Conservation (phyloP, 208 protist genomes). For the Trypanosoma mega region DNA sequence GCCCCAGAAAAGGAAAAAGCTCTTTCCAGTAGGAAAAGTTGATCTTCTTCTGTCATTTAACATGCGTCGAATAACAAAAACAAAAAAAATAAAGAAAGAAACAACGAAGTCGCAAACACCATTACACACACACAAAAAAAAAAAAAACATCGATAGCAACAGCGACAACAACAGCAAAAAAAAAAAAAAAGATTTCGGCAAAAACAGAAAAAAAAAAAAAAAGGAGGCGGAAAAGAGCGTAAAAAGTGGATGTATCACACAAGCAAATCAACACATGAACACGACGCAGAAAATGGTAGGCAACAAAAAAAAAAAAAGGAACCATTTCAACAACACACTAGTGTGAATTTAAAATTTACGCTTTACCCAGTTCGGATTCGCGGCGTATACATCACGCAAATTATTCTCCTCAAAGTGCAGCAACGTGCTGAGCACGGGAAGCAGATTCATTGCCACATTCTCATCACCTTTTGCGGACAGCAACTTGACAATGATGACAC, state of each 20-base stretch:
- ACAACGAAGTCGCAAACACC: background rate
- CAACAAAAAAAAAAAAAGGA: too few relatives aligned
- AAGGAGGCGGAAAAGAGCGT: too few relatives aligned
- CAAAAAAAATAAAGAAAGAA: background rate
- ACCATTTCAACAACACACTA: too few relatives aligned
- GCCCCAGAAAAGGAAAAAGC: too few relatives aligned
- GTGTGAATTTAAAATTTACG: conserved; percentile 19
- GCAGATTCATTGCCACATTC: conserved; percentile 46
- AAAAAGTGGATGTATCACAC: too few relatives aligned
- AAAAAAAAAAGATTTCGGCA: too few relatives aligned
- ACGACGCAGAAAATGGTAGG: too few relatives aligned
- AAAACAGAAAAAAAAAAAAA: too few relatives aligned
- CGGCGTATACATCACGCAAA: conserved; percentile 43
- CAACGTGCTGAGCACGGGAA: conserved; percentile 77
- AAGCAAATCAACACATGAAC: too few relatives aligned
- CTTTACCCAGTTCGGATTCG: conserved; percentile 49
- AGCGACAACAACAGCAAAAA: too few relatives aligned
- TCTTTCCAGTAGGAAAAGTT: too few relatives aligned
- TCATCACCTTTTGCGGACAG: conserved; percentile 57
- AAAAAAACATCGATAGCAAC: conserved; percentile 9
- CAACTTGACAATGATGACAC: conserved; percentile 66
- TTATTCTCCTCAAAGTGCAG: conserved; percentile 57
- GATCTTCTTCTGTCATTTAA: too few relatives aligned
- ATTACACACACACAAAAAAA: conserved; percentile 1
- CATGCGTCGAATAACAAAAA: background rate